Evolutionary conservation across 2,329 filamentous ascomycete species (phyloP).

Genomic region (Clarireedia paspali): DNA sequence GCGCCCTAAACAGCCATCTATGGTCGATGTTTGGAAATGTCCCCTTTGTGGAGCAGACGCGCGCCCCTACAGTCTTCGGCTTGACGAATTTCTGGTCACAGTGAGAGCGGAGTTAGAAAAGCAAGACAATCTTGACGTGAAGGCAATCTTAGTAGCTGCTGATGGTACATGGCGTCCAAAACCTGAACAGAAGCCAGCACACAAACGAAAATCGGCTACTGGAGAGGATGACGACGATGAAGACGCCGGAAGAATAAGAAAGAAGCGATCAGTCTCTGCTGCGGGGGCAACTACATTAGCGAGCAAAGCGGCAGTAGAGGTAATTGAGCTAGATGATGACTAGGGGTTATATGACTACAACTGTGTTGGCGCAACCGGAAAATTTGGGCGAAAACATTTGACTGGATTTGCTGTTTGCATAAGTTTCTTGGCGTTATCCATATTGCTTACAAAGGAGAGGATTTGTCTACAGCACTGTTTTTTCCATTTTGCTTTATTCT

Average conservation of each 20-base stretch:
- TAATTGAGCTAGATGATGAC: slow-evolving; percentile 25
- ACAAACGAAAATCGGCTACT: slow-evolving; percentile 6
- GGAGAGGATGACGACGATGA: slow-evolving; percentile 2
- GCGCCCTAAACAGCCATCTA: slow-evolving; percentile 43
- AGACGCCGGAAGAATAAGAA: slow-evolving; percentile 8
- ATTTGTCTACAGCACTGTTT: background rate
- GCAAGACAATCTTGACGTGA: slow-evolving; percentile 41
- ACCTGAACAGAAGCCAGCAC: slow-evolving; percentile 22
- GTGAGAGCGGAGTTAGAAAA: slow-evolving; percentile 50
- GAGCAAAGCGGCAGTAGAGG: slow-evolving; percentile 14
- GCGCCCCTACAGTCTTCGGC: slow-evolving; percentile 59
- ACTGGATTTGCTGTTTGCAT: background rate
- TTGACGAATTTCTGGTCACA: slow-evolving; percentile 66
- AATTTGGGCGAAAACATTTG: background rate
- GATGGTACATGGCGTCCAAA: slow-evolving; percentile 60
- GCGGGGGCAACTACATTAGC: background rate
- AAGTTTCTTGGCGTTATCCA: background rate
- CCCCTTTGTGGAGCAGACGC: slow-evolving; percentile 76
- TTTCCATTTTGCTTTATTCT: too few species aligned
- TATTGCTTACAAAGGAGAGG: background rate
- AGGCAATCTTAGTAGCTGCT: slow-evolving; percentile 53
- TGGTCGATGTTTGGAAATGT: slow-evolving; percentile 74
- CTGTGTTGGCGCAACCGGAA: background rate
- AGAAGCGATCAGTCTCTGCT: background rate
- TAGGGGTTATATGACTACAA: slow-evolving; percentile 3